Base-by-base conservation (phyloP, 2,329 filamentous ascomycete genomes). In the Sporothrix curviconia region DNA sequence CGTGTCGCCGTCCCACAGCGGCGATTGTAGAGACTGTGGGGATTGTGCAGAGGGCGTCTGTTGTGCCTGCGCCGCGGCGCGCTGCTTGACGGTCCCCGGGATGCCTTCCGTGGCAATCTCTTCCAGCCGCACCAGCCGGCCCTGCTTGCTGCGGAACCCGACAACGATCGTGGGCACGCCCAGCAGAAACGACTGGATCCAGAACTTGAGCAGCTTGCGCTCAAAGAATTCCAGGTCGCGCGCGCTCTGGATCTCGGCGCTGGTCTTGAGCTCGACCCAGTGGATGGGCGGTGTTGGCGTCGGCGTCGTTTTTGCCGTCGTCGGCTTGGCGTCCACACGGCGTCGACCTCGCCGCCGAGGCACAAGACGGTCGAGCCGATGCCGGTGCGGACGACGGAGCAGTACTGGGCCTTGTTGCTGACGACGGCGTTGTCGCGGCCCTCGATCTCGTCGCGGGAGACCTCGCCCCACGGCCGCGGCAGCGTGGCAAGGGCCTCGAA, bases 231-330 rank as follows among this genome's bases (percentile, higher is more conserved):
- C 72, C 67, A 84, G 78, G 66, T 94, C 89, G 47, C 83, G 79
- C 1, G 85, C 79, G 60, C 81, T 81, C 53, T 78, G 77, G 51
- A 92, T 85, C 62, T 87, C 84, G 40, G 82, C 85, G n/a, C 84
- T 83, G 0, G 94, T 99, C 70, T 99, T 99, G 58, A 99, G 80
- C 71, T 99, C 94, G 32, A 97, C 86, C 88, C 92, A 99, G 66
- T 92, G 90, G 62, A 90, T 87, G 0, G 87, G 83, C n/a, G 78
- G 78, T 50, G 81, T 82, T 54, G 78, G 79, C 59, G 79, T 11
- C 6, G 28, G 28, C 6, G 28, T 32, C 17, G 78, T 78, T 50
- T 81, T 82, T 54, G 78, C 79, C 58, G 79, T 76, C 3, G 73
- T 70, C 0, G 90, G 90, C 68, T 94, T 95, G 57, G 79, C 81